Percentiles rank a stretch among this genome's conserved stretches.
Evolutionary conservation across 140 eudicot species (phyloP).

Genomic region (Cichorium intybus): DNA sequence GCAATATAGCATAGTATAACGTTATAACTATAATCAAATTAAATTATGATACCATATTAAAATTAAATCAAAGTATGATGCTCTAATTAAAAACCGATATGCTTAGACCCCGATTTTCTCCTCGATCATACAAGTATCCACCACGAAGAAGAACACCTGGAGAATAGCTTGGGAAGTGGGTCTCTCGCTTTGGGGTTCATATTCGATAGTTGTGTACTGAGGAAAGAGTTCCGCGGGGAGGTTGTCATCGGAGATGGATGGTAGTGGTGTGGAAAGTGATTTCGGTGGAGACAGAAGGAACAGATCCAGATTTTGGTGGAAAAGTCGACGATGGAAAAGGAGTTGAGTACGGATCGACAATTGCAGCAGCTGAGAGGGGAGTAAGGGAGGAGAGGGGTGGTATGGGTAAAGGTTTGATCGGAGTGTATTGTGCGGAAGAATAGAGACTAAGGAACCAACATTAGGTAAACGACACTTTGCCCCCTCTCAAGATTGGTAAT

Average conservation of each 20-base stretch:
- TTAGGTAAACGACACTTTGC: constrained; percentile 10
- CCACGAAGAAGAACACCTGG: constrained; percentile 61
- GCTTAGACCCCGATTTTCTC: constrained; percentile 90
- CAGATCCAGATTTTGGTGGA: constrained; percentile 94
- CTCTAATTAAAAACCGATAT: no score
- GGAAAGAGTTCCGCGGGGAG: constrained; percentile 90
- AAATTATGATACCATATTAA: no score
- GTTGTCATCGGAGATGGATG: constrained; percentile 67
- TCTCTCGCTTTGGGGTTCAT: constrained; percentile 36
- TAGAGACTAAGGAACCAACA: background rate
- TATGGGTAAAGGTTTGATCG: constrained; percentile 68
- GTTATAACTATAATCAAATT: no score
- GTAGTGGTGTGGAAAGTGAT: constrained; percentile 83
- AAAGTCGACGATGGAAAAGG: constrained; percentile 88
- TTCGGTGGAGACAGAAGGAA: constrained; percentile 79
- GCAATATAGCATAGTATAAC: no score
- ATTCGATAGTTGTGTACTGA: constrained; percentile 80
- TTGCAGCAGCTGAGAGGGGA: constrained; percentile 85
- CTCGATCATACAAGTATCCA: constrained; percentile 86
- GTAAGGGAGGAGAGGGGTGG: constrained; percentile 72
- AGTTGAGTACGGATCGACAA: constrained; percentile 90
- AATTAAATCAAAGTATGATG: no score
- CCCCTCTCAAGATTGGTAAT: no score
- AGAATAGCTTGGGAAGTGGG: constrained; percentile 1
- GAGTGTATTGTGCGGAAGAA: constrained; percentile 50